Evolutionary conservation across 306 rosid species (phyloP).

Genomic region (Castanea mollissima): DNA sequence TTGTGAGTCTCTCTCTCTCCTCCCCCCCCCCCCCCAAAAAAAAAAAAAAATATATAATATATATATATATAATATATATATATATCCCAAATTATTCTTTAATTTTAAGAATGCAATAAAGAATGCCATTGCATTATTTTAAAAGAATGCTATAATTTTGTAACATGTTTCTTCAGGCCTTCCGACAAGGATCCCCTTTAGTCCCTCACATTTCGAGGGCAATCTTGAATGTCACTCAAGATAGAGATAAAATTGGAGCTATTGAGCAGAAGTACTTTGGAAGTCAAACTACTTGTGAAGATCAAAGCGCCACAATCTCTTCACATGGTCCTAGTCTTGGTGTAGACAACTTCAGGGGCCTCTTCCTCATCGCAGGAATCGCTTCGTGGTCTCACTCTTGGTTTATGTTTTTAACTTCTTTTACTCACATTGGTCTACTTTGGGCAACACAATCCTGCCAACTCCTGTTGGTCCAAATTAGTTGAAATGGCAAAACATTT

Average conservation of each 20-base stretch:
- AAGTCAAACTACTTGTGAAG: background rate
- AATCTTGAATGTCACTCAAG: slow-evolving; percentile 41
- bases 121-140: no score
- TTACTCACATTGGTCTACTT: background rate
- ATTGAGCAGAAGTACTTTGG: slow-evolving; percentile 25
- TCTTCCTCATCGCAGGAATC: slow-evolving; percentile 37
- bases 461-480: background rate
- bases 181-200: slow-evolving; percentile 38
- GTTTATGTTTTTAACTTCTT: slow-evolving; percentile 3
- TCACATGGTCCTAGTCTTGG: slow-evolving; percentile 21
- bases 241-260: slow-evolving; percentile 10
- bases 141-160: background rate
- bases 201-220: slow-evolving; percentile 44
- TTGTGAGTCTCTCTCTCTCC: slow-evolving; percentile 28
- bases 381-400: slow-evolving; percentile 5
- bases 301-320: slow-evolving; percentile 8
- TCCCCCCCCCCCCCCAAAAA: no score
- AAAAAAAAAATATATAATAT: no score
- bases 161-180: slow-evolving; percentile 28
- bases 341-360: slow-evolving; percentile 41
- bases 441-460: background rate
- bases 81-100: no score
- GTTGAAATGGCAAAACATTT: slow-evolving; percentile 16
- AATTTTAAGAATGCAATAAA: no score
- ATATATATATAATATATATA: no score